phyloP scores from a whole-genome alignment of 176 grass and related monocot species.

The Eragrostis curvula region DNA sequence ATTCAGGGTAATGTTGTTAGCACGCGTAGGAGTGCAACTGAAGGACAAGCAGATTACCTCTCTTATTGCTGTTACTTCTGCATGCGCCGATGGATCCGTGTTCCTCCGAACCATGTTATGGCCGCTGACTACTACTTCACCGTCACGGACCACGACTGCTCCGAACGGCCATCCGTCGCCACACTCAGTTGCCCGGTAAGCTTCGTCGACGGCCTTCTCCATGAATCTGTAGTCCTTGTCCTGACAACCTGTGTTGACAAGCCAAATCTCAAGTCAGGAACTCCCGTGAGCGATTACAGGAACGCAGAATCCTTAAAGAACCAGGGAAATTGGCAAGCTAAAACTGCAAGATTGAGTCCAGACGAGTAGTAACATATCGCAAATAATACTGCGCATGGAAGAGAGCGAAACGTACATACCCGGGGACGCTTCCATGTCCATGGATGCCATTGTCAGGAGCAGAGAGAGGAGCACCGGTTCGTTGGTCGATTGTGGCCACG shows the following conservation, averaged over 20 bases:
- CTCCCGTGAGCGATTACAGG: background rate
- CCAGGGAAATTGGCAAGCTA: no score
- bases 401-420: background rate
- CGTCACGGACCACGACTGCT: slow-evolving; percentile 66
- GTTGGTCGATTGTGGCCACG: no score
- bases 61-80: slow-evolving; percentile 78
- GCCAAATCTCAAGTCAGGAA: background rate
- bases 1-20: no score
- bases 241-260: slow-evolving; percentile 46
- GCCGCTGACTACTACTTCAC: slow-evolving; percentile 65
- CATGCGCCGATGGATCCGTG: slow-evolving; percentile 83
- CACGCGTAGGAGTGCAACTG: no score
- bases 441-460: background rate
- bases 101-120: slow-evolving; percentile 78
- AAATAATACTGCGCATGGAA: background rate
- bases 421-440: background rate
- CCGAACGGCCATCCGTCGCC: slow-evolving; percentile 78
- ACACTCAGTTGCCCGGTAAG: slow-evolving; percentile 60
- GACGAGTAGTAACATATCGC: no score
- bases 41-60: slow-evolving; percentile 41
- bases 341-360: no score
- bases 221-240: slow-evolving; percentile 75
- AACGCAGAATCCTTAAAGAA: background rate
- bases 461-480: background rate
- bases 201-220: slow-evolving; percentile 68